These are phyloP conservation scores for Plasmodium knowlesi DNA, from an alignment of 169 alveolate genomes.

Conservation along the genomic window DNA sequence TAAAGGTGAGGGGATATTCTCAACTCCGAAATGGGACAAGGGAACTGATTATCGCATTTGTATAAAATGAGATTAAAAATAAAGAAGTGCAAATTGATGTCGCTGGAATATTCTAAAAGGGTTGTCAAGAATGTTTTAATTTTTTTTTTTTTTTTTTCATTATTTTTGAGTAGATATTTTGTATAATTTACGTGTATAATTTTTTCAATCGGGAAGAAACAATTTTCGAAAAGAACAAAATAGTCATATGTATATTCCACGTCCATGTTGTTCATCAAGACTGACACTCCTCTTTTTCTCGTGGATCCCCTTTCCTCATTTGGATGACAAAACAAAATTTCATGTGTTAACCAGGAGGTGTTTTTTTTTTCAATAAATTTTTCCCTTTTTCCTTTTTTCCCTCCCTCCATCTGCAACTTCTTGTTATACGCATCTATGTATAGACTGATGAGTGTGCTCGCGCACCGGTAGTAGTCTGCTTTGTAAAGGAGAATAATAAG, in stretches of 20 bases:
- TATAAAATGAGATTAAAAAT: slow-evolving; percentile 59
- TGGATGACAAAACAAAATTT: background rate
- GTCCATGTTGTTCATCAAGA: background rate
- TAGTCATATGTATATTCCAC: slow-evolving; percentile 22
- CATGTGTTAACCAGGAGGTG: background rate
- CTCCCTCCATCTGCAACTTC: background rate
- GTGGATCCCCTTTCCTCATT: background rate
- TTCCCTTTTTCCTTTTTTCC: background rate
- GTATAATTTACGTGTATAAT: slow-evolving; percentile 53
- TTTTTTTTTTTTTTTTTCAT: slow-evolving; percentile 64
- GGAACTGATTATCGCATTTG: slow-evolving; percentile 69
- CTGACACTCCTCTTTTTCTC: background rate
- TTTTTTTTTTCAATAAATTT: background rate
- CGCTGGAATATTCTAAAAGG: slow-evolving; percentile 25
- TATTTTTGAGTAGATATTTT: slow-evolving; percentile 41
- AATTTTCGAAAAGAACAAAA: background rate
- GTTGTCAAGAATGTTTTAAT: slow-evolving; percentile 40
- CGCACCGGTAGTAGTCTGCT: slow-evolving; percentile 64
- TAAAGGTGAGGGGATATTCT: slow-evolving; percentile 49
- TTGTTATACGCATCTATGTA: slow-evolving; percentile 32
- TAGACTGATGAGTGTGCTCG: slow-evolving; percentile 33
- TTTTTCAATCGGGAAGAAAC: slow-evolving; percentile 54
- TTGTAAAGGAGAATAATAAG: slow-evolving; percentile 46
- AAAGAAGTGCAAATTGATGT: slow-evolving; percentile 61
- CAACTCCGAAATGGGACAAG: slow-evolving; percentile 55